Base-by-base conservation (phyloP, 371 early-diverging fungal genomes). In the Lichtheimia ramosa region DNA sequence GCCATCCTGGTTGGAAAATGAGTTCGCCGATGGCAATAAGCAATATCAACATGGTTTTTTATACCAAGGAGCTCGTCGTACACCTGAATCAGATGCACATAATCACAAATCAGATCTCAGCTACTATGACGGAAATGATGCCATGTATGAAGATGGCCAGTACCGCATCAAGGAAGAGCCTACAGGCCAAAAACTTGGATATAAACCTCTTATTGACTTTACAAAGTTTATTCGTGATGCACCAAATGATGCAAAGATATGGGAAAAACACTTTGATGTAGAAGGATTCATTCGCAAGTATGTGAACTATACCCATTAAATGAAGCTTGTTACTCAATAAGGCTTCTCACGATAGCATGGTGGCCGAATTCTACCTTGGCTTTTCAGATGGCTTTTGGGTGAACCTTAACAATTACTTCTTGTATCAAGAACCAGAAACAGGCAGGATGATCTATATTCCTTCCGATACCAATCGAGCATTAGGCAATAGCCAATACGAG, bases 381-480 rank as follows among this genome's bases (percentile, higher is more conserved):
- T 41, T 57, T 16, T 41, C 41, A 15, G 69, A 68, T 24, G 55
- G 55, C 20, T 68, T 64, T 20, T 42, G 56, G 8, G 34, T 42
- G 13, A 64, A 68, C 48, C 24, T 18, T 24, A 63, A 68, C 62
- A 68, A 68, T 34, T 68, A 68, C 48, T 63, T 56, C 40, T 24
- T 68, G 27, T 68, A 68, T 48, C 34, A 67, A 27, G 54, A 59
- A 21, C 51, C 54, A 2, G 14, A 51, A 12, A 16, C 51, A 8
- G 23, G 52, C 5, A 50, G 21, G 18, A 61, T 65, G 40, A 43
- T 51, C 20, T 62, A 51, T 24, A 42, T 62, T n/a, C 49, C 41
- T 34, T 49, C 56, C 0, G 62, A 62, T 20, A 21, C 40, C 20
- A 51, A 56, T 24, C 49, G 51, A 5, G 51, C 16, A 15, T 27